These are phyloP conservation scores for Dactylellina haptotyla DNA, from an alignment of 2,329 filamentous ascomycete species.

Conservation along the genomic window DNA sequence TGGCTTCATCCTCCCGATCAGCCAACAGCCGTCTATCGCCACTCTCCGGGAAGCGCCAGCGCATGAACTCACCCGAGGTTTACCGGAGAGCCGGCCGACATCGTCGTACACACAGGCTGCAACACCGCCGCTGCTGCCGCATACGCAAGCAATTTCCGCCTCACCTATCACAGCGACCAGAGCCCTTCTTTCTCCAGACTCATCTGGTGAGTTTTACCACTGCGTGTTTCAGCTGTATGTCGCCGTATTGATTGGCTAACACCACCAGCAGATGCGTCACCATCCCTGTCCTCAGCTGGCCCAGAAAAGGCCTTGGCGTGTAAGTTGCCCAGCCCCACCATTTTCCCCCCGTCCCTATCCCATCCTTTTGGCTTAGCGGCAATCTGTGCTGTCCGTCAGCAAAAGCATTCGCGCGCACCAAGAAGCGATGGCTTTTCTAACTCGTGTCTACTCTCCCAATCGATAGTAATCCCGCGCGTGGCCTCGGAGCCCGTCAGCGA, in stretches of 20 bases:
- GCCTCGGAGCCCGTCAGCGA: constrained; percentile 43
- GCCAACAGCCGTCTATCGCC: constrained; percentile 18
- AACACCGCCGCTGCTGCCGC: not conserved
- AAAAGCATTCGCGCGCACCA: too few relatives aligned
- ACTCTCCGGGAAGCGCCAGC: constrained; percentile 12
- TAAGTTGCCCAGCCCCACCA: constrained; percentile 41
- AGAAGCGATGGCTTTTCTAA: too few relatives aligned
- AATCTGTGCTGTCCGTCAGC: constrained; percentile 9
- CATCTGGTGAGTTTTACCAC: constrained; percentile 31
- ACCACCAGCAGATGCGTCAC: constrained; percentile 29
- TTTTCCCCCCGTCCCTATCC: constrained; percentile 18
- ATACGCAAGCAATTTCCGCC: not conserved
- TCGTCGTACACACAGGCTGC: constrained; percentile 16
- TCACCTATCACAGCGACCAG: constrained; percentile 25
- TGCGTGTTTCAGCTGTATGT: not conserved
- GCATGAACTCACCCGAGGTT: constrained; percentile 1
- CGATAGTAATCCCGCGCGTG: constrained; percentile 50
- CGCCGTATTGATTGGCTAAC: constrained; percentile 29
- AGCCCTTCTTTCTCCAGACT: not conserved
- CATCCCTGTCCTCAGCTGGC: constrained; percentile 26
- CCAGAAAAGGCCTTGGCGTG: constrained; percentile 44
- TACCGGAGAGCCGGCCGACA: constrained; percentile 41
- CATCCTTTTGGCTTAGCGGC: constrained; percentile 26
- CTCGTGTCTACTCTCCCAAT: constrained; percentile 24
- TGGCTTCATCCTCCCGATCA: constrained; percentile 29